Conservation (phyloP, 176 grass and related monocot species). For the Triticum timopheevii region DNA sequence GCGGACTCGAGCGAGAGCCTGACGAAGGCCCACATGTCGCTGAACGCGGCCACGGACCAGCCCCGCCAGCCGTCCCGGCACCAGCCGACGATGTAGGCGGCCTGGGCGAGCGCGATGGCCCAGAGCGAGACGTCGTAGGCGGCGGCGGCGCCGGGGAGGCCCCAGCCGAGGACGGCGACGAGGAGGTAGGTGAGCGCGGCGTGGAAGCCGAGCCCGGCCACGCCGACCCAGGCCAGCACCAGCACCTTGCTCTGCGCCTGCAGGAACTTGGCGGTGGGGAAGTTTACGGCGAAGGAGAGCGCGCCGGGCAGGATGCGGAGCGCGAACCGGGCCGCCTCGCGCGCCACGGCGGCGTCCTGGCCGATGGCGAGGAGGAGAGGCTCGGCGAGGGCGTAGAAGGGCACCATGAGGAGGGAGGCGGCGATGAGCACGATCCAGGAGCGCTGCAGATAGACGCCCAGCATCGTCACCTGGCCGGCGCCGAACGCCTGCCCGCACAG, state of each 20-base stretch:
- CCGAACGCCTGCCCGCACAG: constrained; percentile 80
- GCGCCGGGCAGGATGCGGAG: constrained; percentile 38
- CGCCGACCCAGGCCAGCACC: neutral
- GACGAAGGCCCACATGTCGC: constrained; percentile 37
- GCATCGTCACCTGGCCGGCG: constrained; percentile 42
- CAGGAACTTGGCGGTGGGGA: constrained; percentile 55
- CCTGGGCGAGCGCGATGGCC: constrained; percentile 39
- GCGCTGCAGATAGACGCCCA: constrained; percentile 58
- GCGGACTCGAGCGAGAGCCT: constrained; percentile 53
- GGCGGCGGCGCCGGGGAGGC: constrained; percentile 2
- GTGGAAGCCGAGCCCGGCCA: neutral
- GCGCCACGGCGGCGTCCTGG: constrained; percentile 50
- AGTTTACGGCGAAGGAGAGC: constrained; percentile 49
- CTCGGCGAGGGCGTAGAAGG: constrained; percentile 37
- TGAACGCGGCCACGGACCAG: constrained; percentile 33
- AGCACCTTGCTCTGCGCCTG: constrained; percentile 74
- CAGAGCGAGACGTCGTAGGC: constrained; percentile 40
- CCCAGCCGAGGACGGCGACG: neutral
- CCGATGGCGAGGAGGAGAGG: constrained; percentile 31
- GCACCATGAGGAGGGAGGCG: constrained; percentile 21
- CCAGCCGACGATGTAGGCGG: constrained; percentile 40
- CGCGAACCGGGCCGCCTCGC: constrained; percentile 33
- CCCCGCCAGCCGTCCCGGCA: constrained; percentile 54
- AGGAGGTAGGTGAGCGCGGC: neutral
- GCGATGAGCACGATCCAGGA: constrained; percentile 51